phyloP scores from a whole-genome alignment of 495 filamentous ascomycete genomes.

The Penicillium antarcticum region DNA sequence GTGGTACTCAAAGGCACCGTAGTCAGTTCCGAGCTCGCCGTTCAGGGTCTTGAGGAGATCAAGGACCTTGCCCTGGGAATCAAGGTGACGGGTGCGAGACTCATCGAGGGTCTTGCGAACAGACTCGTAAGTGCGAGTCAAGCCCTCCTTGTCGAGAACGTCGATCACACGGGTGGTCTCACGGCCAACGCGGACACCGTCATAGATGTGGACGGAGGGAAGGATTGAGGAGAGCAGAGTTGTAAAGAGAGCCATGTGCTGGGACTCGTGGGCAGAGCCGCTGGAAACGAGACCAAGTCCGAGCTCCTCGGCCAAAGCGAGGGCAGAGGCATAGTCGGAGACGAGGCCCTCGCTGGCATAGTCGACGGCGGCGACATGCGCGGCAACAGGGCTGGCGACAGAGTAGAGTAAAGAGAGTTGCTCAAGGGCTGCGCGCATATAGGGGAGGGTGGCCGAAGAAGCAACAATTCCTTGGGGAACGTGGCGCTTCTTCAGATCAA shows the following conservation, averaged over 20 bases:
- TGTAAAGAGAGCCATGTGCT: slow-evolving; percentile 92
- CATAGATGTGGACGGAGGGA: slow-evolving; percentile 88
- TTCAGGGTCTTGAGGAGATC: slow-evolving; percentile 81
- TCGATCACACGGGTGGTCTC: slow-evolving; percentile 87
- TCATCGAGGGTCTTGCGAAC: slow-evolving; percentile 59
- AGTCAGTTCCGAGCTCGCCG: slow-evolving; percentile 87
- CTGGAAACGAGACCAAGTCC: slow-evolving; percentile 84
- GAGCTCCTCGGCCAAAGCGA: slow-evolving; percentile 85
- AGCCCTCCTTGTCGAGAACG: slow-evolving; percentile 67
- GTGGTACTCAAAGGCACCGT: slow-evolving; percentile 88
- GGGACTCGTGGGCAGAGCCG: slow-evolving; percentile 80
- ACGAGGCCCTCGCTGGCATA: slow-evolving; percentile 74
- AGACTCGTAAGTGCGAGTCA: slow-evolving; percentile 67
- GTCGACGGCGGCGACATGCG: slow-evolving; percentile 91
- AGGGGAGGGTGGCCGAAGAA: slow-evolving; percentile 73
- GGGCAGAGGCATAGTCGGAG: slow-evolving; percentile 78
- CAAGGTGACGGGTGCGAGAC: slow-evolving; percentile 64
- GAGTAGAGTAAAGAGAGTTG: slow-evolving; percentile 86
- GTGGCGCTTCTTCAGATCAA: slow-evolving; percentile 84
- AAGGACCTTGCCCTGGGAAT: slow-evolving; percentile 68
- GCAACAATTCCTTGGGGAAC: slow-evolving; percentile 88
- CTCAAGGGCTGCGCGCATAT: slow-evolving; percentile 80
- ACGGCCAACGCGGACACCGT: slow-evolving; percentile 80
- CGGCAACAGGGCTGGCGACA: slow-evolving; percentile 85
- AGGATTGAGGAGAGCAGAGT: slow-evolving; percentile 76